Evolutionary conservation across 1,284 basidiomycete species (phyloP), one percentile per base, ranked within the genome.

Genomic region (Malassezia slooffiae): DNA sequence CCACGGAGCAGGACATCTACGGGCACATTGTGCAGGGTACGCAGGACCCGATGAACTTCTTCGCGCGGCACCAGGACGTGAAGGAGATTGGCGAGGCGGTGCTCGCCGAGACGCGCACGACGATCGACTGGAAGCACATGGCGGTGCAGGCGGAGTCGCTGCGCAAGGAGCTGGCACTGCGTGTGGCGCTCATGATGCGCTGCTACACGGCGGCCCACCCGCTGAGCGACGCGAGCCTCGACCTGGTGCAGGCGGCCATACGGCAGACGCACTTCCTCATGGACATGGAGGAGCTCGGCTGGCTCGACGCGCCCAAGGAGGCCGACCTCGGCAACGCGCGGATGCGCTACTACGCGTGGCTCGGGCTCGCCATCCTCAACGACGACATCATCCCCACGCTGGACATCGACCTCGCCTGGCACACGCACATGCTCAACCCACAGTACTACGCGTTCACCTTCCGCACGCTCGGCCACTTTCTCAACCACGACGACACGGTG

Each of bases 371-470:
- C 36, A 27, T 43, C 4, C 34, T 29, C 13, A 28, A 33, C 26
- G 38, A 38, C 2, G 30, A 55, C 26, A 45, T 58, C 10, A 48
- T 47, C 27, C 60, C 58, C 1, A 61, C 58, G 6, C 35, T 63
- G 20, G 60, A 63, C 27, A 61, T 63, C 21, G 60, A 63, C 37
- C 52, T 63, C 11, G 39, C 31, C 34, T 63, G 58, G 56, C 60
- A 63, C 31, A 61, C 60, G 2, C 60, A 63, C 30, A 48, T 52
- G 40, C 54, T 63, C 12, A 35, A 41, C 12, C 31, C 36, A 1
- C 20, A 24, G 3, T 63, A 61, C 38, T 32, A 32, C 15, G 4
- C 5, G 5, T n/a, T 17, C 31, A 8, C 5, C 9, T 32, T 32
- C 13, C 7, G 7, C 15, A 16, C 19, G 9, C 15, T 32, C 5